These are phyloP conservation scores for Monosporozyma unispora DNA, from an alignment of 805 yeast genomes.

Conservation along the genomic window DNA sequence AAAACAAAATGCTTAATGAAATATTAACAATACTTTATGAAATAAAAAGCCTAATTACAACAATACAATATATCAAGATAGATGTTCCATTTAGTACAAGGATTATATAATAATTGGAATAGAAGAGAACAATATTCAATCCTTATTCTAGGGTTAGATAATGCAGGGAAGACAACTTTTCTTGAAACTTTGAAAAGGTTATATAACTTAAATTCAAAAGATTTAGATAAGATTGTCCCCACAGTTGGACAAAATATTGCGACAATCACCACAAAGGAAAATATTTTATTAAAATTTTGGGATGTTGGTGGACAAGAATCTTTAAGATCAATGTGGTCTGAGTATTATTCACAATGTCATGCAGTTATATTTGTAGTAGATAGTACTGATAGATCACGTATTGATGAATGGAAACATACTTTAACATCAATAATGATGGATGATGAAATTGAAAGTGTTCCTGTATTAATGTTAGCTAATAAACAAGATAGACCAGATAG, in stretches of 20 bases:
- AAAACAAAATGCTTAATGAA: no score
- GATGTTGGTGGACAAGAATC: conserved; percentile 93
- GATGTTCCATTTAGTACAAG: conserved; percentile 60
- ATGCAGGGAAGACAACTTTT: conserved; percentile 90
- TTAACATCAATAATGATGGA: conserved; percentile 46
- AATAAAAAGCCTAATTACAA: no score
- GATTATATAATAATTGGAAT: conserved; percentile 51
- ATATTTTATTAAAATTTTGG: conserved; percentile 71
- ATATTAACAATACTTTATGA: no score
- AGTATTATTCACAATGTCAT: conserved; percentile 78
- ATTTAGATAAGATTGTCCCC: conserved; percentile 65
- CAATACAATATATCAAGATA: conserved; percentile 21
- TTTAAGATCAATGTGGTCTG: conserved; percentile 78
- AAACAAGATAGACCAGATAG: conserved; percentile 75
- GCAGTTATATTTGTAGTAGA: conserved; percentile 90
- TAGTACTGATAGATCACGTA: conserved; percentile 73
- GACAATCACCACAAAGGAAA: conserved; percentile 33
- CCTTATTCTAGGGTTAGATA: conserved; percentile 81
- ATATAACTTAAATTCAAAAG: conserved; percentile 40
- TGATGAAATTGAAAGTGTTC: conserved; percentile 66
- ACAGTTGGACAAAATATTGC: conserved; percentile 91
- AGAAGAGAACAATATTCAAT: conserved; percentile 63
- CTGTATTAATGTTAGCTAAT: conserved; percentile 89
- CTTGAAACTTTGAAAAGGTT: conserved; percentile 55
- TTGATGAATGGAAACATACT: conserved; percentile 72